Evolutionary conservation across 2,329 filamentous ascomycete species (phyloP).

Genomic region (Cercospora janseana): DNA sequence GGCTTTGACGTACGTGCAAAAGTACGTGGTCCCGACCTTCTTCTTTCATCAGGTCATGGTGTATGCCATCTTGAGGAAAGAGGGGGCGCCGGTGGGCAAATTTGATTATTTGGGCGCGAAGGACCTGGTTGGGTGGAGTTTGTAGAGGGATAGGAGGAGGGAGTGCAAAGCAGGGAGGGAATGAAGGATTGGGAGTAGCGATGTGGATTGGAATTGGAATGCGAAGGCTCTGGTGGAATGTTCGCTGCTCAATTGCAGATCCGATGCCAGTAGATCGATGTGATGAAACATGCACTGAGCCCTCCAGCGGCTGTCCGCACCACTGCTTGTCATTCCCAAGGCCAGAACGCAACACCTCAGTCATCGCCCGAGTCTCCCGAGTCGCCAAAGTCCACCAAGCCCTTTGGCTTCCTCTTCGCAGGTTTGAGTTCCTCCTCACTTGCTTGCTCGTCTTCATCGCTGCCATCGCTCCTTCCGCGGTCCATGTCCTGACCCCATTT

Average conservation of each 20-base stretch:
- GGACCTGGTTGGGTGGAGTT: slow-evolving; percentile 8
- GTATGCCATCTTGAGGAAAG: slow-evolving; percentile 60
- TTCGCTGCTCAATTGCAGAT: too few relatives aligned
- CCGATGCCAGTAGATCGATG: too few relatives aligned
- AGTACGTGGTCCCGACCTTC: slow-evolving; percentile 58
- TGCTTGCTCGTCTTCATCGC: slow-evolving; percentile 11
- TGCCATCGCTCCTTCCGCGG: slow-evolving; percentile 18
- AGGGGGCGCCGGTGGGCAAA: slow-evolving; percentile 64
- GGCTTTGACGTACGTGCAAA: slow-evolving; percentile 48
- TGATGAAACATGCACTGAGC: neutral
- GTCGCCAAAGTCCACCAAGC: slow-evolving; percentile 40
- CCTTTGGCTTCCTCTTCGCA: slow-evolving; percentile 32
- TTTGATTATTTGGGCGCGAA: slow-evolving; percentile 51
- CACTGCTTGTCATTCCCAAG: neutral
- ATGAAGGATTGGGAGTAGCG: neutral
- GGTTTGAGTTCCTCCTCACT: slow-evolving; percentile 20
- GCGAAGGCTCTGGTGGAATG: neutral
- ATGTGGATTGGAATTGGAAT: neutral
- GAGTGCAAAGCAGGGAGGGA: too few relatives aligned
- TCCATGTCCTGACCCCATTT: slow-evolving; percentile 63
- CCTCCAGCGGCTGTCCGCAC: too few relatives aligned
- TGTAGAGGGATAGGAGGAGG: neutral
- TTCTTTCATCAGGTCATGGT: slow-evolving; percentile 62
- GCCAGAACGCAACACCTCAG: too few relatives aligned
- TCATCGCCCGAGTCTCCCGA: slow-evolving; percentile 37